Evolutionary conservation across 139 green algal genomes (phyloP).

Genomic region (Closterium sp.): DNA sequence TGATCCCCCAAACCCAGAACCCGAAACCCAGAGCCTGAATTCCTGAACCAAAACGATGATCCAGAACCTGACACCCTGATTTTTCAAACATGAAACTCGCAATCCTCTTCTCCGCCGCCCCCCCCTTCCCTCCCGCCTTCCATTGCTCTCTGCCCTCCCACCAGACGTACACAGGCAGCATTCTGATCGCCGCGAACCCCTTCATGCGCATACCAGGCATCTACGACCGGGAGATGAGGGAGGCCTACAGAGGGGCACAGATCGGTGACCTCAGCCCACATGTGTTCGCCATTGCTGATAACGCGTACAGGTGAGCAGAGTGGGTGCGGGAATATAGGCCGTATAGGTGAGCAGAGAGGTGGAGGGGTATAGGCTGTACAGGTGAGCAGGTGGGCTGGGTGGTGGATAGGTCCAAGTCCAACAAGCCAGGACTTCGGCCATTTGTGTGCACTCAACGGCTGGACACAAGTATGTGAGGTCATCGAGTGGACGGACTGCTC

Average conservation of each 20-base stretch:
- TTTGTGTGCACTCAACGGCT: no score
- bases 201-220: constrained; percentile 70
- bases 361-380: no score
- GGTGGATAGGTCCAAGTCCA: no score
- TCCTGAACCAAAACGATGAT: neutral
- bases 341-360: neutral
- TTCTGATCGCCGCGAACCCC: constrained; percentile 79
- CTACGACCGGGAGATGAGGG: constrained; percentile 76
- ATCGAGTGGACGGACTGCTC: no score
- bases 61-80: no score
- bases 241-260: constrained; percentile 65
- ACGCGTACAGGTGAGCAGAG: constrained; percentile 48
- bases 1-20: neutral
- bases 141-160: neutral
- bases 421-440: no score
- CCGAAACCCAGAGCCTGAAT: neutral
- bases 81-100: neutral
- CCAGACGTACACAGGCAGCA: constrained; percentile 74
- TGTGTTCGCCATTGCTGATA: constrained; percentile 77
- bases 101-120: neutral
- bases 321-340: neutral
- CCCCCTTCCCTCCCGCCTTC: neutral
- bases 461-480: no score
- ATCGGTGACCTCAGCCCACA: constrained; percentile 45
- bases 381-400: no score